phyloP scores from a whole-genome alignment of 768 basidiomycete genomes.

The Hydnum rufescens region DNA sequence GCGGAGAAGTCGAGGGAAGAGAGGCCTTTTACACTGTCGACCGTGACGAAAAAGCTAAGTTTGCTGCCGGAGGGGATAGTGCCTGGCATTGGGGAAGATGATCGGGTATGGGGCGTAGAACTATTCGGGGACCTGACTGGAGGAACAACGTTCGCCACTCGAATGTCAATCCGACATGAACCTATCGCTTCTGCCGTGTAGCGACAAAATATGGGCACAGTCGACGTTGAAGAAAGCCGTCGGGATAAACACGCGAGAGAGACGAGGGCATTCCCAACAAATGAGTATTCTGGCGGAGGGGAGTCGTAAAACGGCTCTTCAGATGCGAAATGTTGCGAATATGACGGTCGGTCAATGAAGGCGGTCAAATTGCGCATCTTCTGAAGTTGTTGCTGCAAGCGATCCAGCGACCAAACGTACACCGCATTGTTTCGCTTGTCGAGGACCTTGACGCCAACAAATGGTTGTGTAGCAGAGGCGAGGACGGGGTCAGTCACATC shows the following conservation, averaged over 20 bases:
- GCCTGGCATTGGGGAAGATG: conserved; percentile 54
- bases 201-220: conserved; percentile 76
- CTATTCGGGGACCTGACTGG: conserved; percentile 34
- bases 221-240: conserved; percentile 49
- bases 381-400: conserved; percentile 71
- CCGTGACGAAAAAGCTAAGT: conserved; percentile 62
- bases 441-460: conserved; percentile 75
- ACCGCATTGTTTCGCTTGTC: conserved; percentile 76
- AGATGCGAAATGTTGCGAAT: conserved; percentile 83
- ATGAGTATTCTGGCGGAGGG: conserved; percentile 75
- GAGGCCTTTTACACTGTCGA: conserved; percentile 77
- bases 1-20: conserved; percentile 77
- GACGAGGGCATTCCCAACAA: conserved; percentile 72
- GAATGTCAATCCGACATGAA: conserved; percentile 74
- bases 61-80: conserved; percentile 56
- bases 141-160: conserved; percentile 46
- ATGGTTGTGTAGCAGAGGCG: conserved; percentile 53
- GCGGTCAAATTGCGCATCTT: conserved; percentile 86
- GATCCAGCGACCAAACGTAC: conserved; percentile 79
- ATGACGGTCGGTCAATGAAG: conserved; percentile 81
- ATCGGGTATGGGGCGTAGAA: conserved; percentile 47
- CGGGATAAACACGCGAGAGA: conserved; percentile 68
- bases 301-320: conserved; percentile 86
- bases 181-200: conserved; percentile 94
- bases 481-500: conserved; percentile 76